Evolutionary conservation across 345 rosid genomes (phyloP).

Genomic region (Ricinus communis): DNA sequence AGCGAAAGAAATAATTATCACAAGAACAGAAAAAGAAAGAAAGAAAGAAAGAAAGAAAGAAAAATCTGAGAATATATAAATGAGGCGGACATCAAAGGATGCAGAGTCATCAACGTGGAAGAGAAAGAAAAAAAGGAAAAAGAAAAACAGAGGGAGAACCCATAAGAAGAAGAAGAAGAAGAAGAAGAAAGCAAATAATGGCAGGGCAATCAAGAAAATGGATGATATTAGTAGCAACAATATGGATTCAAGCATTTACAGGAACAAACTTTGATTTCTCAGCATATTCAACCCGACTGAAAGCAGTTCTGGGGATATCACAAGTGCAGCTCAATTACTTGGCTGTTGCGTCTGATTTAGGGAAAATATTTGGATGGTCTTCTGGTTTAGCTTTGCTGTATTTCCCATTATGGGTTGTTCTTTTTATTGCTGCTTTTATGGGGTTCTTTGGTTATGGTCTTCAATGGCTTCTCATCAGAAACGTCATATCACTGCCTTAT

Average conservation of each 20-base stretch:
- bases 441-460: conserved; percentile 81
- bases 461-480: conserved; percentile 77
- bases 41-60: too few species aligned
- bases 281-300: conserved; percentile 75
- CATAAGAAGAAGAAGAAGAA: background rate
- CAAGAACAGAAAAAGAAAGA: too few species aligned
- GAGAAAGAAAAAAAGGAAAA: background rate
- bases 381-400: conserved; percentile 82
- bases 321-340: conserved; percentile 88
- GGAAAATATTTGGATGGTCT: conserved; percentile 92
- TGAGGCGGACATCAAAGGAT: conserved; percentile 10
- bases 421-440: conserved; percentile 80
- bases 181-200: conserved; percentile 31
- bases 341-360: conserved; percentile 94
- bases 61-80: conserved; percentile 12
- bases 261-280: conserved; percentile 98
- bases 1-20: too few species aligned
- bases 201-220: conserved; percentile 84
- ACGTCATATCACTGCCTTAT: conserved; percentile 68
- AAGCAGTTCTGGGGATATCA: conserved; percentile 71
- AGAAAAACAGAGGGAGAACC: background rate
- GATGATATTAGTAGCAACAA: conserved; percentile 92
- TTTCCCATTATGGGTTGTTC: conserved; percentile 69
- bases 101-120: background rate
- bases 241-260: conserved; percentile 96